A percentile compares a stretch with the other conserved stretches of the same genome.
Evolutionary conservation across 192 early-diverging fungal species (phyloP).

Genomic region (Coemansia sp.): DNA sequence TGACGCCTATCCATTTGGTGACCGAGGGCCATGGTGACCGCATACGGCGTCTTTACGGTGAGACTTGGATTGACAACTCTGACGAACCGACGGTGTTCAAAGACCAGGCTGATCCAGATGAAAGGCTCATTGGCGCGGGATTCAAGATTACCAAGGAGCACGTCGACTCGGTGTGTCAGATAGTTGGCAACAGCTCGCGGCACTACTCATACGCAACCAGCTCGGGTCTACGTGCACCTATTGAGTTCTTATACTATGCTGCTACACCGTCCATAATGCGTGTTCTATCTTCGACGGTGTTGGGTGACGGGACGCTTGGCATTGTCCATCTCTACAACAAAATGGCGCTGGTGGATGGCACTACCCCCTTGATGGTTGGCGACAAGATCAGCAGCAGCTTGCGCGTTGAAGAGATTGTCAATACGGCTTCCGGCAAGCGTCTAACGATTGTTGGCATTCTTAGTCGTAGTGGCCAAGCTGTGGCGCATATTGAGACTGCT

Average conservation of each 20-base stretch:
- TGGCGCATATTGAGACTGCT: constrained; percentile 70
- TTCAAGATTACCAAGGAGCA: constrained; percentile 64
- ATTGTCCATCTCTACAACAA: constrained; percentile 88
- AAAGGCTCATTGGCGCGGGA: neutral
- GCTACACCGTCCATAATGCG: constrained; percentile 75
- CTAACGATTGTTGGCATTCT: constrained; percentile 37
- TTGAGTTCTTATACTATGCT: constrained; percentile 87
- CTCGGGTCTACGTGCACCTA: constrained; percentile 64
- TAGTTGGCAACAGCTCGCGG: constrained; percentile 64
- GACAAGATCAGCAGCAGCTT: constrained; percentile 72
- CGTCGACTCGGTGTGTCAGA: constrained; percentile 80
- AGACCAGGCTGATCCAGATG: neutral
- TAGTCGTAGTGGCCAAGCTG: constrained; percentile 55
- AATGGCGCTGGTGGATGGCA: constrained; percentile 67
- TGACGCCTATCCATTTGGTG: constrained; percentile 19
- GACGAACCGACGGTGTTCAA: neutral
- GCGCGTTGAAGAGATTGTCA: constrained; percentile 71
- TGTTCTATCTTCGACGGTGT: constrained; percentile 76
- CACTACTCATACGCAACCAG: constrained; percentile 58
- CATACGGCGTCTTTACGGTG: neutral
- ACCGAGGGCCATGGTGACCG: neutral
- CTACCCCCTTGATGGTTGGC: constrained; percentile 63
- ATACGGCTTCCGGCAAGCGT: constrained; percentile 79
- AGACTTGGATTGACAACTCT: constrained; percentile 11
- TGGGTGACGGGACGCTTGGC: constrained; percentile 81